Evolutionary conservation across 108 stramenopile genomes (phyloP), one percentile per base, ranked within the genome.

Genomic region (Aurantiochytrium sp.): DNA sequence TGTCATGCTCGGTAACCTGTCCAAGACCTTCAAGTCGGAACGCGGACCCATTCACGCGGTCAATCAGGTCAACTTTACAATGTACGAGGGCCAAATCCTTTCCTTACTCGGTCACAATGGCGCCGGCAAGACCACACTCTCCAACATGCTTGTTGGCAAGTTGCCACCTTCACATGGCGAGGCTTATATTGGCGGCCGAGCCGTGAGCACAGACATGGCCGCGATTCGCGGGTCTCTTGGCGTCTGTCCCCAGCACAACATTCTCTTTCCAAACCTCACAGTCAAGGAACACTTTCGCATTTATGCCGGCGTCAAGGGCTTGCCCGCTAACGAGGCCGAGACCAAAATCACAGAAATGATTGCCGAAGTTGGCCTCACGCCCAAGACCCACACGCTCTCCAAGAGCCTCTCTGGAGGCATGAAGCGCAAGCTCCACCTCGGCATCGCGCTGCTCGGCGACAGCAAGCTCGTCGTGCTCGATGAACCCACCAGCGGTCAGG

Each of bases 171-270:
- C 90, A 2, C 5, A 16, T 0, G 92, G 92, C 14, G 90, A 89
- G 14, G 89, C 89, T 44, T 42, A 16, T 53, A 94, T 95, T 76
- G 6, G n/a, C n/a, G n/a, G n/a, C n/a, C n/a, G 87, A 49, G 91
- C 14, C 55, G 49, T 91, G 25, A 29, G 49, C 35, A 28, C 53
- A 21, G 59, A 93, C 5, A 88, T 89, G 60, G 28, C 35, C 43
- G 60, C 14, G 42, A 44, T 90, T 23, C 89, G 89, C 45, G 23
- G 19, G 4, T 35, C 5, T 44, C 93, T 96, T n/a, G 97, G 97
- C 88, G 95, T 98, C 55, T 98, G 98, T 87, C 92, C 97, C 47
- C 98, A 98, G 89, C 96, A 97, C 90, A 96, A 98, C 90, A 95
- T 96, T 87, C 93, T 98, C 16, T 96, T 96, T 88, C 96, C 96